Evolutionary conservation across 805 yeast species (phyloP).

Genomic region (Kodamaea restingae): DNA sequence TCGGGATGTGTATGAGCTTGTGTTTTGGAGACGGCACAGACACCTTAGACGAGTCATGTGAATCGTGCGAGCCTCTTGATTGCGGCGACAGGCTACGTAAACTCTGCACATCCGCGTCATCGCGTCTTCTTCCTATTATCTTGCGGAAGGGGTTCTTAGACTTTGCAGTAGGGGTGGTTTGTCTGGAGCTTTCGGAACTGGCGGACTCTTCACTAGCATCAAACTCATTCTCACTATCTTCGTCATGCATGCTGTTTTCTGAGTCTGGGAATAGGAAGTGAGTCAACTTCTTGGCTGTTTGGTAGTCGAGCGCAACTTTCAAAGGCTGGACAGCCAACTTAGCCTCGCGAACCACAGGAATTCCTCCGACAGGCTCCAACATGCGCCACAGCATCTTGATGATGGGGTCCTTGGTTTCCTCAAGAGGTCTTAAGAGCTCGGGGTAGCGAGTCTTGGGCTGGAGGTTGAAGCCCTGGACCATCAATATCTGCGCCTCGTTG

Average conservation of each 20-base stretch:
- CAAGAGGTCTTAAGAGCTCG: conserved; percentile 59
- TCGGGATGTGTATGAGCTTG: not conserved
- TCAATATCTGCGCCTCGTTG: conserved; percentile 54
- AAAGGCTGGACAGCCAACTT: conserved; percentile 61
- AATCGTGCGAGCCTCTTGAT: not conserved
- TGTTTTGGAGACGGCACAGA: no score
- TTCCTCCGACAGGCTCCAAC: conserved; percentile 86
- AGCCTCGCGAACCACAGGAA: conserved; percentile 68
- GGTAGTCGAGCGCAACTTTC: conserved; percentile 68
- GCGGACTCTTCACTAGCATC: not conserved
- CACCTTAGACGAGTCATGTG: no score
- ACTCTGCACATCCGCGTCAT: conserved; percentile 1
- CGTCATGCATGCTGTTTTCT: conserved; percentile 15
- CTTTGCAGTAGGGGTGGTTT: no score
- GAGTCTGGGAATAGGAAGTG: conserved; percentile 67
- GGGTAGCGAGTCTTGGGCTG: conserved; percentile 58
- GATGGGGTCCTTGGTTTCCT: conserved; percentile 20
- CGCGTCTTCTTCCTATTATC: conserved; percentile 1
- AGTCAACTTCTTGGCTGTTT: conserved; percentile 58
- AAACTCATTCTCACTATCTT: not conserved
- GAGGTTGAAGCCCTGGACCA: conserved; percentile 68
- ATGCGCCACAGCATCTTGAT: conserved; percentile 59
- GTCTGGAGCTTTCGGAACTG: no score
- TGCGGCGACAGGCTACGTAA: not conserved
- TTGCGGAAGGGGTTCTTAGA: conserved; percentile 7